Evolutionary conservation across 2,329 filamentous ascomycete genomes (phyloP), one percentile per base, ranked within the genome.

Genomic region (Aspergillus quadrilineatus): DNA sequence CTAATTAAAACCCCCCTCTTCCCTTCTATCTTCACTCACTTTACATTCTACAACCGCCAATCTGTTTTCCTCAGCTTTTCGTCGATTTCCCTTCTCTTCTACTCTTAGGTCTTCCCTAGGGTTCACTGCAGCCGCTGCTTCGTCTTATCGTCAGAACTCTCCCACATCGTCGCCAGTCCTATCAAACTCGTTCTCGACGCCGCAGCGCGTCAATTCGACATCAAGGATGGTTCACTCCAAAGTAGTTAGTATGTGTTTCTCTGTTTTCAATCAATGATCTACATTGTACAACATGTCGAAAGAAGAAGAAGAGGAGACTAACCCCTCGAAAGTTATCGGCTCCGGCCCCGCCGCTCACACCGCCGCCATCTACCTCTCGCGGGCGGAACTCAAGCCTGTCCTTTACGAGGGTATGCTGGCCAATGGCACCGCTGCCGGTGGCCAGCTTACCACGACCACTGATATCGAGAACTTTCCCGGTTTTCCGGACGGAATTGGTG

Each of bases 381-480:
- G 94, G 73, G 94, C 94, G 60, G 93, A 99, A 75, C 79, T 99
- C 73, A 90, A 95, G 77, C 94, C 94, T 61, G 89, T 97, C 61
- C 83, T 99, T 65, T 99, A 97, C 74, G 94, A 99, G 80, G 94
- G 94, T 67, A 96, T 99, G 84, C 87, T 99, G 75, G 94, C 94
- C 68, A 94, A 97, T 72, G 94, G 93, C 70, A 96, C 95, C 68
- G 94, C 94, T 6, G 91, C 94, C 44, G 94, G 94, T 66, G 94
- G 94, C 56, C 94, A 99, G 82, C 83, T 99, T 66, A 99, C 95
- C 54, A 99, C 95, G 28, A 99, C 94, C 54, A 97, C 96, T 69
- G 95, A 99, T 66, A 87, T 99, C 58, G 94, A 99, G 82, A 99
- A 99, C 84, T 99, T 89, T 78, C 94, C 94, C 28, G 94, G 94